Evolutionary conservation across 306 rosid species (phyloP).

Genomic region (Vigna reflexopilosa): DNA sequence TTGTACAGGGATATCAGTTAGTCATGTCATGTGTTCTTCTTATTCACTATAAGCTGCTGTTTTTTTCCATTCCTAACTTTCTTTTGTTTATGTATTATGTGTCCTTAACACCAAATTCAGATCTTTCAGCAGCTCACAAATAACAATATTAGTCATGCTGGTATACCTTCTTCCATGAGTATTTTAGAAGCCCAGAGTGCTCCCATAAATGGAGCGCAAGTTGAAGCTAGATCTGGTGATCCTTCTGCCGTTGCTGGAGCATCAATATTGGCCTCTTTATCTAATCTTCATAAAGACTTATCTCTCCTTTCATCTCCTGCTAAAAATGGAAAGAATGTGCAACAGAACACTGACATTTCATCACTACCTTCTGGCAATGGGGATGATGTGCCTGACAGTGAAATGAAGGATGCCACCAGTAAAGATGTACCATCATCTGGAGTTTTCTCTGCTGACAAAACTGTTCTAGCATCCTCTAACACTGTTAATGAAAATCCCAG

Average conservation of each 20-base stretch:
- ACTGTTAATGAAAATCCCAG: slow-evolving; percentile 60
- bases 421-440: slow-evolving; percentile 55
- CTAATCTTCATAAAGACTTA: slow-evolving; percentile 69
- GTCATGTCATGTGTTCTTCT: slow-evolving; percentile 27
- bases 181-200: slow-evolving; percentile 87
- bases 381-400: slow-evolving; percentile 58
- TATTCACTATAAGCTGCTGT: background rate
- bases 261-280: slow-evolving; percentile 86
- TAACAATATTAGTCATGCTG: slow-evolving; percentile 61
- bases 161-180: slow-evolving; percentile 65
- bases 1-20: slow-evolving; percentile 6
- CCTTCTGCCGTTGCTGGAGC: slow-evolving; percentile 91
- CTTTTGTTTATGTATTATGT: slow-evolving; percentile 20
- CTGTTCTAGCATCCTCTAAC: slow-evolving; percentile 55
- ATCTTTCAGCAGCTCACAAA: slow-evolving; percentile 79
- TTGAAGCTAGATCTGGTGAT: slow-evolving; percentile 88
- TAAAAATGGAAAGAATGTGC: slow-evolving; percentile 64
- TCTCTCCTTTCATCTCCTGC: slow-evolving; percentile 67
- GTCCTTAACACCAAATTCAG: slow-evolving; percentile 63
- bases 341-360: slow-evolving; percentile 59
- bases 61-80: slow-evolving; percentile 23
- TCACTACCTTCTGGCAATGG: slow-evolving; percentile 59
- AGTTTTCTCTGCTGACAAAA: slow-evolving; percentile 59
- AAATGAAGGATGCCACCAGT: slow-evolving; percentile 60
- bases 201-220: slow-evolving; percentile 69